Evolutionary conservation across 352 stramenopile species (phyloP).

Genomic region (Globisporangium nunn): DNA sequence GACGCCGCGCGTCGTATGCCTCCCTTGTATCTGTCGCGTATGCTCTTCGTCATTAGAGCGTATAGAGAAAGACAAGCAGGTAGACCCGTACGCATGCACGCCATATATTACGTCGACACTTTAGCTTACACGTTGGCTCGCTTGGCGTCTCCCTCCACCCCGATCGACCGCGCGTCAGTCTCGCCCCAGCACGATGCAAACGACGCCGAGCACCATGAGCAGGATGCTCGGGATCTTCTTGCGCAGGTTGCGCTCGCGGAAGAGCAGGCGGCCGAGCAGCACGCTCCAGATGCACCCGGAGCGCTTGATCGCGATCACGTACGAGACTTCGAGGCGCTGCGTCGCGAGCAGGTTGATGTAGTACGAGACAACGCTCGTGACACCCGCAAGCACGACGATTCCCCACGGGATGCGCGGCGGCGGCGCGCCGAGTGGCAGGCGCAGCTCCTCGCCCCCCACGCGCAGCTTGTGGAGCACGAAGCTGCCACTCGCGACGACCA

Average conservation of each 20-base stretch:
- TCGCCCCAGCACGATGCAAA: slow-evolving; percentile 74
- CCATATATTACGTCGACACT: neutral
- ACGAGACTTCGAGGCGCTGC: slow-evolving; percentile 73
- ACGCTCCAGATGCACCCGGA: slow-evolving; percentile 83
- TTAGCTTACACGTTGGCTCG: neutral
- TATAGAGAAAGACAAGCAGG: neutral
- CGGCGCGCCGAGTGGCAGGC: slow-evolving; percentile 44
- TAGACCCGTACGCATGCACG: neutral
- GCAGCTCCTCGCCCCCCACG: slow-evolving; percentile 53
- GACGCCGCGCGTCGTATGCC: neutral
- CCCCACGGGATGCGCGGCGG: slow-evolving; percentile 57
- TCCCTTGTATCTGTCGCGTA: neutral
- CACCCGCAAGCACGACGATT: slow-evolving; percentile 49
- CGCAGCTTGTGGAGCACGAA: slow-evolving; percentile 55
- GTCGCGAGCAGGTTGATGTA: slow-evolving; percentile 81
- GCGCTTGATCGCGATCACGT: slow-evolving; percentile 82
- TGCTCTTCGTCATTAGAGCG: neutral
- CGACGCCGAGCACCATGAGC: slow-evolving; percentile 71
- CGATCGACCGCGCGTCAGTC: slow-evolving; percentile 8
- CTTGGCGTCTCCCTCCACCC: too few relatives aligned
- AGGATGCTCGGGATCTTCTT: slow-evolving; percentile 81
- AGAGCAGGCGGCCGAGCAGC: slow-evolving; percentile 64
- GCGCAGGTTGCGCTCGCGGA: slow-evolving; percentile 58
- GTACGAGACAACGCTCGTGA: slow-evolving; percentile 75
- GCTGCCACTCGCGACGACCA: slow-evolving; percentile 56